phyloP scores from a whole-genome alignment of 1,284 basidiomycete genomes.

The Xerocomus nothofagi region DNA sequence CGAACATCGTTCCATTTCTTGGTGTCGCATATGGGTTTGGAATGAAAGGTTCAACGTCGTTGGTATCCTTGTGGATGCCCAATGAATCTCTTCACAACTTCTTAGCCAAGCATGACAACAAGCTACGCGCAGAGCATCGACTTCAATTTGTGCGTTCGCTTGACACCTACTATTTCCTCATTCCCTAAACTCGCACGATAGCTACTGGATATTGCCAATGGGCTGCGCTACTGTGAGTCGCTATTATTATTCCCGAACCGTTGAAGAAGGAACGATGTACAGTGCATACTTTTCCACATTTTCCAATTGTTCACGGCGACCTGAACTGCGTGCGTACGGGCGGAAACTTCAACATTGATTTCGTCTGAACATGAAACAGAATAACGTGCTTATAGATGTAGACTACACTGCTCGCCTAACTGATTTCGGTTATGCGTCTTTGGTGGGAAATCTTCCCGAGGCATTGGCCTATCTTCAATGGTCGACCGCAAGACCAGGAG shows the following conservation, averaged over 20 bases:
- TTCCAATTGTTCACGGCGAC: no score
- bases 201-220: background rate
- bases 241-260: background rate
- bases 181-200: background rate
- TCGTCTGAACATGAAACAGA: conserved; percentile 1
- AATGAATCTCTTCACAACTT: conserved; percentile 15
- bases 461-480: conserved; percentile 11
- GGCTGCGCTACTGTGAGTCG: conserved; percentile 5
- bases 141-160: conserved; percentile 9
- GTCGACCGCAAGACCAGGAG: conserved; percentile 7
- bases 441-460: conserved; percentile 1
- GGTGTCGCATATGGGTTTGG: conserved; percentile 20
- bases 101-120: background rate
- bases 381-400: conserved; percentile 18
- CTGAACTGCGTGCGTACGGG: no score
- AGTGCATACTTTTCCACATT: no score
- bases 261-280: no score
- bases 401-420: conserved; percentile 1
- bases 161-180: accelerated
- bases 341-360: no score
- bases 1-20: conserved; percentile 11
- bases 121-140: background rate
- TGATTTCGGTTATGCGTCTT: conserved; percentile 8
- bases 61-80: conserved; percentile 25
- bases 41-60: conserved; percentile 1